Base-by-base conservation (phyloP, 768 basidiomycete genomes). In the Chalciporus pseudorubinellus region DNA sequence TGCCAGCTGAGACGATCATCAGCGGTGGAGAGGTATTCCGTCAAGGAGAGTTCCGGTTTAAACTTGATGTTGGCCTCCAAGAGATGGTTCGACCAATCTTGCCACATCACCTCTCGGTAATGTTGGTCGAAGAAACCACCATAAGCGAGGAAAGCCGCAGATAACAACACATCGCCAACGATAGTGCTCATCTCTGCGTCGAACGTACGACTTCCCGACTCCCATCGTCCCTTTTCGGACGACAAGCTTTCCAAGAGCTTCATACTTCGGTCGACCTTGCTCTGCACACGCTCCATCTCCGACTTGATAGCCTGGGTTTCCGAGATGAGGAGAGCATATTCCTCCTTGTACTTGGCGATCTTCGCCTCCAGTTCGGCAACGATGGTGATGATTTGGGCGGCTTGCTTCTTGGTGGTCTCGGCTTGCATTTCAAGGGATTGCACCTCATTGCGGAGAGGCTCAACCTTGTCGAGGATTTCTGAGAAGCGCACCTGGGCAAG, bases 131-230 rank as follows among this genome's bases (percentile, higher is more conserved):
- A 99, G 83, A 93, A 98, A 46, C 97, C 97, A 19, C 89, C 87
- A 61, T 99, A 99, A 1, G 97, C 95, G 52, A 98, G 72, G 83
- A 98, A 98, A 0, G 92, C 97, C 1, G 95, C 89, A 38, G 95
- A 97, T 31, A 98, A 79, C 26, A 99, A 73, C 40, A 98, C 95
- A 66, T 99, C 95, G 21, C 97, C 97, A 31, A 95, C 92, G 56
- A 98, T 95, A 39, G 97, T 99, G 66, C 92, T 89, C 95, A 98
- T 98, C 70, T 98, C 95, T 1, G 86, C 83, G 61, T 98, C 97
- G 67, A 99, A 99, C 0, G 94, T 94, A 44, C 87, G 84, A 69
- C 95, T 98, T 29, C 94, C 93, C 4, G 82, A 74, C 67, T 98
- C 94, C 97, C 97, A 99, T 54, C 97, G 85, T 39, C 80, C 78